These are phyloP conservation scores for Boletus tomentosulus DNA, from an alignment of 768 basidiomycete species.

Conservation along the genomic window DNA sequence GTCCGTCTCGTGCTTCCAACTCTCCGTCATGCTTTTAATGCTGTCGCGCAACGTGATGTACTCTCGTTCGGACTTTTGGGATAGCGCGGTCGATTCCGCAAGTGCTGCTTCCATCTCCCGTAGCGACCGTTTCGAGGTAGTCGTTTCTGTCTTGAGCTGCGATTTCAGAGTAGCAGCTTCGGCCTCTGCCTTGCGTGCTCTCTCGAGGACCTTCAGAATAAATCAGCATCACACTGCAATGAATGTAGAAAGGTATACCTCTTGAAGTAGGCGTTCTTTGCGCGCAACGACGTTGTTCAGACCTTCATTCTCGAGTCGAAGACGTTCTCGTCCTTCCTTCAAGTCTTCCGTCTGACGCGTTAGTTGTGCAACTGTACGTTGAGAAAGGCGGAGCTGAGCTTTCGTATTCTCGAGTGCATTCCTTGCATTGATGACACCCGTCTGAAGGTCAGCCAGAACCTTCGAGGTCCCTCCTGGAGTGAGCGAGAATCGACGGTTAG, in stretches of 20 bases:
- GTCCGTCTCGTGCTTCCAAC: slow-evolving; percentile 73
- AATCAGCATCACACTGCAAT: neutral
- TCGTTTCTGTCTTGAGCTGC: slow-evolving; percentile 70
- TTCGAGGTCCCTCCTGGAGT: slow-evolving; percentile 81
- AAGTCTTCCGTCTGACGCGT: slow-evolving; percentile 85
- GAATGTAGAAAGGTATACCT: slow-evolving; percentile 43
- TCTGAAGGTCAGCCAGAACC: slow-evolving; percentile 83
- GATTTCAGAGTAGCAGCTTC: slow-evolving; percentile 64
- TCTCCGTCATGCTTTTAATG: slow-evolving; percentile 64
- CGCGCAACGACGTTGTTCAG: slow-evolving; percentile 84
- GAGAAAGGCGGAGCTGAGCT: slow-evolving; percentile 72
- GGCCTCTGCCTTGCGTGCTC: slow-evolving; percentile 82
- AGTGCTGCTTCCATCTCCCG: slow-evolving; percentile 79
- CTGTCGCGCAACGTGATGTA: slow-evolving; percentile 77
- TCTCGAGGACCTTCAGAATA: slow-evolving; percentile 59
- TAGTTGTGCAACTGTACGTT: slow-evolving; percentile 78
- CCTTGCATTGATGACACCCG: slow-evolving; percentile 73
- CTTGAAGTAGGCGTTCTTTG: slow-evolving; percentile 83
- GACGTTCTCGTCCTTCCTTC: slow-evolving; percentile 80
- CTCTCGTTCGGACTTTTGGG: slow-evolving; percentile 79
- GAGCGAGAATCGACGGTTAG: slow-evolving; percentile 56
- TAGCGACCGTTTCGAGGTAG: slow-evolving; percentile 66
- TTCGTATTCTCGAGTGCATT: slow-evolving; percentile 86
- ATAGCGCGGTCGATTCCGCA: slow-evolving; percentile 68
- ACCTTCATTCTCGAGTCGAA: slow-evolving; percentile 82